Evolutionary conservation across 139 green algal genomes (phyloP).

Genomic region (Chlamydomonas sphaeroides): DNA sequence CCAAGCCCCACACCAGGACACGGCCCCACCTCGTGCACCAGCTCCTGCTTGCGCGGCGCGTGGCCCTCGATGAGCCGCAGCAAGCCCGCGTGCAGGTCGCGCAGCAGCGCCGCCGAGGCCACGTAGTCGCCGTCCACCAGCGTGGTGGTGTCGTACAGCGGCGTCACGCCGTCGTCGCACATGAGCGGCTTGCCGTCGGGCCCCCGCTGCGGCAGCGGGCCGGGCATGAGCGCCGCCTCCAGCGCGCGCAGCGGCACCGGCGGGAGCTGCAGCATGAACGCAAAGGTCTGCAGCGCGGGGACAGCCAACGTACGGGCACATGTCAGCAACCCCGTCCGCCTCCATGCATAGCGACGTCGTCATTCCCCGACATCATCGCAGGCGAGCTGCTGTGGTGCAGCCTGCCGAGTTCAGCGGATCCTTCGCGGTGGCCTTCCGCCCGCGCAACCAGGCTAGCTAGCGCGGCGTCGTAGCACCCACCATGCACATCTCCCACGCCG

Average conservation of each 20-base stretch:
- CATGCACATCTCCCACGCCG: constrained; percentile 76
- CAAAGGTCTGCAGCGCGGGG: constrained; percentile 62
- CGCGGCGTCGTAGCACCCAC: too few species aligned
- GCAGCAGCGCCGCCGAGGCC: constrained; percentile 62
- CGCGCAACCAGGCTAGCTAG: neutral
- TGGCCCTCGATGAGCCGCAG: constrained; percentile 57
- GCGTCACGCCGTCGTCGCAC: neutral
- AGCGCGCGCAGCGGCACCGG: constrained; percentile 73
- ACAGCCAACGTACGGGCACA: too few species aligned
- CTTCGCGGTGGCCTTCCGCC: too few species aligned
- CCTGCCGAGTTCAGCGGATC: too few species aligned
- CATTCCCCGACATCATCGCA: too few species aligned
- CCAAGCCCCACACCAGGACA: too few species aligned
- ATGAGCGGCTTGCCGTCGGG: neutral
- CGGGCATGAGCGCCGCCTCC: constrained; percentile 78
- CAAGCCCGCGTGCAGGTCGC: constrained; percentile 75
- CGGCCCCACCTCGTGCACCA: constrained; percentile 42
- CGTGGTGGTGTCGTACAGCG: constrained; percentile 2
- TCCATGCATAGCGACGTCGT: too few species aligned
- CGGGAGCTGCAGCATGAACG: constrained; percentile 71
- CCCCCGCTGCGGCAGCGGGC: constrained; percentile 45
- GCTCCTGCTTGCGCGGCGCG: constrained; percentile 47
- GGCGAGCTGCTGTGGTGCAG: too few species aligned
- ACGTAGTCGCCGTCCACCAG: constrained; percentile 28
- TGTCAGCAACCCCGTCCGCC: too few species aligned